A percentile compares a stretch with the other conserved stretches of the same genome.
phyloP scores from a whole-genome alignment of 179 eudicot genomes.

The Carnegiea gigantea region DNA sequence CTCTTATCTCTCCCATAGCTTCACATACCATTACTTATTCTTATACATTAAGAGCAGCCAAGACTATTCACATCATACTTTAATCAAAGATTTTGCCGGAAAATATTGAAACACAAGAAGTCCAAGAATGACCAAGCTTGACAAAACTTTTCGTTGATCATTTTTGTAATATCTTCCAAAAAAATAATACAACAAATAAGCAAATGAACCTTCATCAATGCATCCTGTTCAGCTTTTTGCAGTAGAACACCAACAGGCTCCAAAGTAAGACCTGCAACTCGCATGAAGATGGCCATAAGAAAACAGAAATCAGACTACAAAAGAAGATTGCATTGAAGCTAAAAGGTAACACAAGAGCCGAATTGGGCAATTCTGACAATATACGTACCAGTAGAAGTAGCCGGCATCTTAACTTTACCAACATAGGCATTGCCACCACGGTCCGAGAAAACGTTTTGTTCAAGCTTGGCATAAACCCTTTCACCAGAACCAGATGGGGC shows the following conservation, averaged over 20 bases:
- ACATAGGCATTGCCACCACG: slow-evolving; percentile 1
- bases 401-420: slow-evolving; percentile 33
- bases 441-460: slow-evolving; percentile 1
- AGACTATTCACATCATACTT: background rate
- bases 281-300: background rate
- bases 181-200: background rate
- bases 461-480: slow-evolving; percentile 83
- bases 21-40: background rate
- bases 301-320: background rate
- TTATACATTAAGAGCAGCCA: background rate
- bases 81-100: background rate
- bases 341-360: background rate
- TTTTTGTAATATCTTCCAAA: background rate
- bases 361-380: background rate
- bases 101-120: background rate
- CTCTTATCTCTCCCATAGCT: background rate
- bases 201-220: slow-evolving; percentile 62
- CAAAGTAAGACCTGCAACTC: slow-evolving; percentile 65
- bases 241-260: slow-evolving; percentile 60
- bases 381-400: slow-evolving; percentile 38
- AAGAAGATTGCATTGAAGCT: background rate
- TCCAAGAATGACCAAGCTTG: background rate
- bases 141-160: background rate
- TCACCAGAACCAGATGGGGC: slow-evolving; percentile 59
- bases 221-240: slow-evolving; percentile 73